Evolutionary conservation across 2,329 filamentous ascomycete species (phyloP).

Genomic region (Fusarium anguioides): DNA sequence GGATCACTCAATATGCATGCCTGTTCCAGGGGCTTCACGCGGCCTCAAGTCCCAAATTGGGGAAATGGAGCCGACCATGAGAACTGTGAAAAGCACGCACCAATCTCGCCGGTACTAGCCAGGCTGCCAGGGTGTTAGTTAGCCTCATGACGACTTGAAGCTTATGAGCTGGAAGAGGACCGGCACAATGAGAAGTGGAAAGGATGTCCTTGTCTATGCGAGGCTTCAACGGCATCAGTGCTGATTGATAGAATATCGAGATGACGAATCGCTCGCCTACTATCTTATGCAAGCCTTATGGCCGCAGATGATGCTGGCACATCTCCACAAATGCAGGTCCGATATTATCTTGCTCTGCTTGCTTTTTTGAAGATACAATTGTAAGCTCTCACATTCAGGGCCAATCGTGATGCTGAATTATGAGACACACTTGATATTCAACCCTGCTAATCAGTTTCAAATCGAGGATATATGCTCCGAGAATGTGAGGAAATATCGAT

Average conservation of each 20-base stretch:
- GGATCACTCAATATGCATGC: conserved; percentile 34
- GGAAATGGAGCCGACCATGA: conserved; percentile 35
- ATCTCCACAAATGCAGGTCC: conserved; percentile 39
- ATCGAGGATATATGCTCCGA: neutral
- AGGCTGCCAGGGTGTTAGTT: conserved; percentile 30
- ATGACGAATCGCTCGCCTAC: conserved; percentile 12
- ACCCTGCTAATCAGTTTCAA: neutral
- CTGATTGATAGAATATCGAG: conserved; percentile 19
- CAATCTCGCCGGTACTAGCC: conserved; percentile 31
- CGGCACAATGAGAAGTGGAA: conserved; percentile 8
- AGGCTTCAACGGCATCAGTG: conserved; percentile 10
- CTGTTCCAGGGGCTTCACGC: conserved; percentile 28
- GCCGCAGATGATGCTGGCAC: conserved; percentile 20
- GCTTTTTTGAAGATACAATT: conserved; percentile 11
- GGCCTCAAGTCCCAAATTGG: conserved; percentile 40
- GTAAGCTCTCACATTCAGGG: neutral
- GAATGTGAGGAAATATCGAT: neutral
- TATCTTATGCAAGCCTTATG: conserved; percentile 29
- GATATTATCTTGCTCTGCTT: conserved; percentile 15
- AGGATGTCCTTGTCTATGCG: conserved; percentile 1
- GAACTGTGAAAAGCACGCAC: conserved; percentile 35
- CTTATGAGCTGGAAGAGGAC: conserved; percentile 3
- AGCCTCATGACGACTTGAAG: conserved; percentile 32
- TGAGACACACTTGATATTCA: neutral
- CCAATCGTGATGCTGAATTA: neutral